Base-by-base conservation (phyloP, 2,329 filamentous ascomycete species). In the Microdochium trichocladiopsis region DNA sequence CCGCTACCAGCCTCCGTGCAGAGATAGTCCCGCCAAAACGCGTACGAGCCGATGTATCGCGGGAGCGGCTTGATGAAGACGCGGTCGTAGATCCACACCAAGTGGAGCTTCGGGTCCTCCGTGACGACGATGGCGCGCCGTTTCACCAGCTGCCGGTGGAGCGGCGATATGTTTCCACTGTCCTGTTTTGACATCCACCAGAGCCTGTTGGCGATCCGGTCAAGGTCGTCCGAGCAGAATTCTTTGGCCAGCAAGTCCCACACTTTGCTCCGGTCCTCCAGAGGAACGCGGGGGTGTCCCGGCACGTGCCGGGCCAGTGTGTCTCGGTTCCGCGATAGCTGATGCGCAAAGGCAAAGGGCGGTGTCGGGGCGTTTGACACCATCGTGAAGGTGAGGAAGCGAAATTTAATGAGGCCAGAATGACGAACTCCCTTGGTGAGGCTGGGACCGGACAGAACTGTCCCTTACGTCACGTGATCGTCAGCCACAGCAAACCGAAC, bases 91-190 rank as follows among this genome's bases (percentile, higher is more conserved):
- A 57, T 56, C 59, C 59, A 61, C 11, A 68, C 60, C 0, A 69
- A 55, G 50, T 69, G 65, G 41, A 63, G 57, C 37, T 66, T 58
- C 10, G 61, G 56, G 4, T 57, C 53, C 55, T 69, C 64, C 9
- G 63, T 64, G 33, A 66, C 36, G 10, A 64, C 21, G 22, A 69
- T 61, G 2, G 56, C 47, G 12, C 66, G 65, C 1, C 55, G 55
- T 11, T 64, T 57, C 1, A 65, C 51, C 16, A 53, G 52, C 47
- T 69, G 66, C 8, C 58, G 48, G 51, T 72, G 67, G 2, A 69
- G 56, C 2, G 64, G 53, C 11, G 55, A 56, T 25, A 61, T 57
- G 49, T 57, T 57, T 10, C 18, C 23, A 51, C 53, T 55, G 31
- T 53, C 37, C 28, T 55, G 53, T 25, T 54, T 60, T 14, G 53